Conservation (phyloP, 164 flowering plant species). For the Vitis cinerea region DNA sequence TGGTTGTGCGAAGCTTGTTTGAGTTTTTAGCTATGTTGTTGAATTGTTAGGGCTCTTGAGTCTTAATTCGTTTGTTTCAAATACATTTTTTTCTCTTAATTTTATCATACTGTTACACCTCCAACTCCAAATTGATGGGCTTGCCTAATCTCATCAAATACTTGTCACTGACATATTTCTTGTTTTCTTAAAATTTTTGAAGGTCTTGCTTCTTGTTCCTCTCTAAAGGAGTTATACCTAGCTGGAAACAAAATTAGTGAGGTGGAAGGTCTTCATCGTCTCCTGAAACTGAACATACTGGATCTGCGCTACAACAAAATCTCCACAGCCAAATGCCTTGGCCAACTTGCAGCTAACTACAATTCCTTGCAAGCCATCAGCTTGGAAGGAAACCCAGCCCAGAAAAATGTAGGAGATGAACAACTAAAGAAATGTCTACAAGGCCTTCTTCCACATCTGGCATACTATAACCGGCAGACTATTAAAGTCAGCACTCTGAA, state of each 20-base stretch:
- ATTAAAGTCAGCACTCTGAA: conserved; percentile 58
- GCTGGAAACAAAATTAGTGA: conserved; percentile 95
- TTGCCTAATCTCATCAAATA: not conserved
- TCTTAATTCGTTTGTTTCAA: too few relatives aligned
- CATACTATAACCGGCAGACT: conserved; percentile 72
- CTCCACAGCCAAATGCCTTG: conserved; percentile 85
- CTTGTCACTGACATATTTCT: not conserved
- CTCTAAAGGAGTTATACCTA: conserved; percentile 83
- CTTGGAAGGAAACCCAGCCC: conserved; percentile 97
- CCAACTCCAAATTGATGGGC: not conserved
- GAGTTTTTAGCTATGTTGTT: not conserved
- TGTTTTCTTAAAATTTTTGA: conserved; percentile 2
- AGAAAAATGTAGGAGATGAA: conserved; percentile 90
- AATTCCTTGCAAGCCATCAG: conserved; percentile 81
- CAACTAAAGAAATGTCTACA: conserved; percentile 77
- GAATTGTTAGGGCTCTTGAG: not conserved
- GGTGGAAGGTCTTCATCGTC: conserved; percentile 97
- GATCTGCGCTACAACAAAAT: conserved; percentile 93
- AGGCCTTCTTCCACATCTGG: conserved; percentile 74
- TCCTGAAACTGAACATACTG: conserved; percentile 69
- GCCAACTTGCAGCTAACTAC: conserved; percentile 95
- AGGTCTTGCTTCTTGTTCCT: conserved; percentile 90
- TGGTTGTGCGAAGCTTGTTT: not conserved
- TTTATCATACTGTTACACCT: not conserved
- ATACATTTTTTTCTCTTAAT: not conserved